Base-by-base conservation (phyloP, 805 yeast species). In the Metschnikowia rubicola region DNA sequence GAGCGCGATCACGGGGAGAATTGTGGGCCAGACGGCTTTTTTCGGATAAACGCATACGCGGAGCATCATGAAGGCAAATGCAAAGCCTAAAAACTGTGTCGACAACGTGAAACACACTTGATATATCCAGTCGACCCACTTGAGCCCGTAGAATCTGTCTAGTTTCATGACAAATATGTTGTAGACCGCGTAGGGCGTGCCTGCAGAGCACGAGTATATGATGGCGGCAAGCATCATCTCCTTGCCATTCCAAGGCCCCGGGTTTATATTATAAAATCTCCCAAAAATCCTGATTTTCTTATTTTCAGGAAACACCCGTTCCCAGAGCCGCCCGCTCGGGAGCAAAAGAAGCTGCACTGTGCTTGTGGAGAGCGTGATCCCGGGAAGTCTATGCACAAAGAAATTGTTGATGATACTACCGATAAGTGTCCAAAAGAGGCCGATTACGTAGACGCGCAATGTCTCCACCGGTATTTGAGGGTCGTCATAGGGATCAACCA, bases 31-130 rank as follows among this genome's bases (percentile, higher is more conserved):
- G 11, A 72, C 51, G 0, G 76, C 63, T 68, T 71, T 21, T 21
- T 63, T 62, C 2, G 77, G 77, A 48, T 71, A 71, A 8, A 72
- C 64, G 47, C 75, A 73, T 30, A 83, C 77, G 49, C 78, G 75
- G 57, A 85, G 74, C 73, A 82, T 73, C 17, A 83, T 57, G 41
- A 86, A 84, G 6, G 88, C 87, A 60, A 84, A 75, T 1, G 86
- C 83, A 57, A 81, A 78, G 21, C 89, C 90, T 53, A 84, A 64
- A 51, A 78, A 79, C 58, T 82, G 84, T 2, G 86, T 73, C 2
- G 84, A 73, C 4, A 81, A 52, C 1, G 78, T 65, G 31, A 83
- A 67, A 32, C 80, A 54, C 11, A 81, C 53, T 62, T 80, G 83
- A 61, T 74, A 84, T 1, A 81, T 77, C 61, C 77, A 73, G 12